Conservation (phyloP, 306 rosid species). For the Dalbergia cultrata region DNA sequence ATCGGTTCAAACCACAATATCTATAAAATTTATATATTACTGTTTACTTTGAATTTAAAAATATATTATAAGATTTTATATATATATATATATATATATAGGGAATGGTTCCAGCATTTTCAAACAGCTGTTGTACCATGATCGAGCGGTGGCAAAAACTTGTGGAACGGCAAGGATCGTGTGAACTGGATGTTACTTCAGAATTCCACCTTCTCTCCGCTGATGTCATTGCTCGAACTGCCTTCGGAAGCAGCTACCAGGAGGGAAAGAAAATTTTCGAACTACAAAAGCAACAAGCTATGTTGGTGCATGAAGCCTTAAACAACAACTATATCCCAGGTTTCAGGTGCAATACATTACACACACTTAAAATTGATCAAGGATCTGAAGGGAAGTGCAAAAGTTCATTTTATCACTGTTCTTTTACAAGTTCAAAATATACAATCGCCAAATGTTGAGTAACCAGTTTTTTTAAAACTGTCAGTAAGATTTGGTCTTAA, state of each 20-base stretch:
- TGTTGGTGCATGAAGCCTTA: conserved; percentile 53
- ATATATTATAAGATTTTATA: neutral
- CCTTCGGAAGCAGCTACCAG: conserved; percentile 57
- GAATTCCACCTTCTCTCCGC: conserved; percentile 47
- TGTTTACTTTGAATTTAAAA: neutral
- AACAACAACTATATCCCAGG: conserved; percentile 57
- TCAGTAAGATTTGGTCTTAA: no score
- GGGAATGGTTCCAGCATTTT: conserved; percentile 62
- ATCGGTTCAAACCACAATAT: no score
- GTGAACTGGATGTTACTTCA: conserved; percentile 53
- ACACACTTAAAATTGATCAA: no score
- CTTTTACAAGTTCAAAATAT: no score
- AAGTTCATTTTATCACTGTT: no score
- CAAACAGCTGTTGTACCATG: conserved; percentile 48
- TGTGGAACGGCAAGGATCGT: conserved; percentile 39
- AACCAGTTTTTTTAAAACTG: no score
- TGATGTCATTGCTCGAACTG: conserved; percentile 59
- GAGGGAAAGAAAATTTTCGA: conserved; percentile 63
- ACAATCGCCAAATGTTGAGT: no score
- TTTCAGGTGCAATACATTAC: conserved; percentile 40
- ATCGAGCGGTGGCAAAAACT: conserved; percentile 49
- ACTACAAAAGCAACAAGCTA: conserved; percentile 52
- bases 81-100: neutral
- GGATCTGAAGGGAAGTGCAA: no score
- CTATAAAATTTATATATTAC: no score